Percentiles rank a stretch among this genome's conserved stretches.
Conservation (phyloP, 345 rosid genomes). For the Salix viminalis region DNA sequence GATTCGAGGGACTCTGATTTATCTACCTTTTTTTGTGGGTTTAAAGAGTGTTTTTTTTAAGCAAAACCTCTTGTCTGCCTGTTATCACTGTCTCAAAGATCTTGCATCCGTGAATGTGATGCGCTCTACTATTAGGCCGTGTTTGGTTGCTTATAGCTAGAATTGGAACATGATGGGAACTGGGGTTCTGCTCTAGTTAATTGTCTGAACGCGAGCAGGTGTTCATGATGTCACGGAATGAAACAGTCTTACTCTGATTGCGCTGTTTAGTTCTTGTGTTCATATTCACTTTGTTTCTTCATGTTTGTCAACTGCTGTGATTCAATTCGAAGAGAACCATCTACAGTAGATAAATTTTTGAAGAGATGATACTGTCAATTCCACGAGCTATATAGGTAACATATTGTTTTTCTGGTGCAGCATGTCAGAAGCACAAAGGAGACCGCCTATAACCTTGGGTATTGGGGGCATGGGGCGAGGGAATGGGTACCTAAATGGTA, state of each 20-base stretch:
- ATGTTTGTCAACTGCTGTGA: neutral
- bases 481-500: conserved; percentile 55
- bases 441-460: conserved; percentile 33
- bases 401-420: conserved; percentile 31
- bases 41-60: neutral
- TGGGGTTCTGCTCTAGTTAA: conserved; percentile 5
- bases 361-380: neutral
- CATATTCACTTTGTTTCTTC: neutral
- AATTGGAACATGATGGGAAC: conserved; percentile 6
- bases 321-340: neutral
- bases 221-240: neutral
- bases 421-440: conserved; percentile 58
- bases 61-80: conserved; percentile 1
- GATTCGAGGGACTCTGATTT: neutral
- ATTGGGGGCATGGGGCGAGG: conserved; percentile 42
- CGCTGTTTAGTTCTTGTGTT: neutral
- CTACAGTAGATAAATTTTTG: neutral
- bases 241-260: neutral
- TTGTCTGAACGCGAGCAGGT: neutral
- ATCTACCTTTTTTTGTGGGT: neutral
- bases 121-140: conserved; percentile 11
- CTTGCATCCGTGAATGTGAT: conserved; percentile 14
- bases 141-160: conserved; percentile 10
- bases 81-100: conserved; percentile 13
- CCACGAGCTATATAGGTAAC: neutral